Evolutionary conservation across 208 protist genomes (phyloP), one percentile per base, ranked within the genome.

Genomic region (Acanthamoeba sp.): DNA sequence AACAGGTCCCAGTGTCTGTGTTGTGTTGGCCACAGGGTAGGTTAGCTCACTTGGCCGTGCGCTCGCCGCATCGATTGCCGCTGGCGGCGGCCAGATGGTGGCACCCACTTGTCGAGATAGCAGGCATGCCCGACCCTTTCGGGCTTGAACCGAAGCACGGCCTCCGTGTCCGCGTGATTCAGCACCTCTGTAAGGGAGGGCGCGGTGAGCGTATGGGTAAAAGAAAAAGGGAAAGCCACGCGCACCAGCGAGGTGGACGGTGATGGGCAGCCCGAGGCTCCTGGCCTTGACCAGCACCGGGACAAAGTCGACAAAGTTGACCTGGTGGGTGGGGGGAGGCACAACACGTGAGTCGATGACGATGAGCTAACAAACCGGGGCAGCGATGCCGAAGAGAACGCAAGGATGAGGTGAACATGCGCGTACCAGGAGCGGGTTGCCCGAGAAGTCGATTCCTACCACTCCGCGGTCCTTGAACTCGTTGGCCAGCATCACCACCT

Each of bases 141-240:
- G 38, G 82, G 82, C 82, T 90, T 90, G 52, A 90, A 90, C 52
- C 52, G 55, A 40, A 90, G 48, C 82, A 90, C 82, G 12, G 52
- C 55, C 82, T 90, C 82, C 36, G 82, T 90, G 29, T 90, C 82
- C n/a, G 82, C 55, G 18, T 59, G 82, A 24, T 90, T 90, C 16
- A 90, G 32, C 29, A 90, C 55, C 82, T 90, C 82, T 71, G 42
- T 5, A 29, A 34, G 5, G 4, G 3, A 36, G 45, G n/a, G 40
- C 5, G 71, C 20, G 22, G 45, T 50, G 12, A 66, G 57, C 18
- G 24, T 7, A 66, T 27, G 24, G 22, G 10, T 27, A 66, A 24
- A 22, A 2, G 4, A 29, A 32, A 16, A 45, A 45, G 73, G 5
- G 12, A 16, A 27, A 48, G 34, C 73, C 12, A 48, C 0, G 0